Evolutionary conservation across 2,329 filamentous ascomycete species (phyloP), one percentile per base, ranked within the genome.

Genomic region (Fusarium sp.): DNA sequence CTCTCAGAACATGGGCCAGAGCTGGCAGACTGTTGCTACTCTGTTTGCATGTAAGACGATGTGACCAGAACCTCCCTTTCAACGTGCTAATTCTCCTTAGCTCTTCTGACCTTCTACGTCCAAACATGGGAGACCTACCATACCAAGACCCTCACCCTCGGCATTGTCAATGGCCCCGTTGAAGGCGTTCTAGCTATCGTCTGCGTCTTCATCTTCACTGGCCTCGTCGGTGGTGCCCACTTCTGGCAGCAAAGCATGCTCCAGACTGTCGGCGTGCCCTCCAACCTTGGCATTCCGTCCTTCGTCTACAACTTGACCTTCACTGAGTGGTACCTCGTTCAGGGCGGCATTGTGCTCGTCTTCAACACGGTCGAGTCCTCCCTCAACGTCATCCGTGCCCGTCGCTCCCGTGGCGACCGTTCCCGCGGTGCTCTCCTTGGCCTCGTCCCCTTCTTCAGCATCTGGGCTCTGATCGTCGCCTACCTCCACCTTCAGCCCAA

Each of bases 91-190:
- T 66, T 38, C 50, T 71, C 4, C n/a, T 0, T 70, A 95, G 93
- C 94, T 8, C 90, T 96, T 68, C 87, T 97, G 78, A 98, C 97
- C n/a, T 99, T 99, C 84, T 98, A 98, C 83, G 93, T 98, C 47
- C 97, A 98, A 83, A 98, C 97, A 37, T 99, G 97, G 97, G 97
- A 99, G 81, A 97, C 98, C 83, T 99, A 98, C 85, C 96, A 98
- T 85, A 99, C 97, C 61, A 95, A 98, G 83, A 97, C 95, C 4
- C 90, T 99, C 57, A 98, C 95, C 2, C 90, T 99, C 7, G 97
- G 97, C 68, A 86, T 98, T 72, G 89, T 99, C 75, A 98, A 96
- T 74, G 97, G 97, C 0, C 97, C 97, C 5, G 97, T 99, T 40
- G 97, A 99, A 84, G 97, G 97, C 61, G 93, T 99, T 65, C 85